Conservation (phyloP, 2,329 filamentous ascomycete genomes). For the Parastagonospora nodorum region DNA sequence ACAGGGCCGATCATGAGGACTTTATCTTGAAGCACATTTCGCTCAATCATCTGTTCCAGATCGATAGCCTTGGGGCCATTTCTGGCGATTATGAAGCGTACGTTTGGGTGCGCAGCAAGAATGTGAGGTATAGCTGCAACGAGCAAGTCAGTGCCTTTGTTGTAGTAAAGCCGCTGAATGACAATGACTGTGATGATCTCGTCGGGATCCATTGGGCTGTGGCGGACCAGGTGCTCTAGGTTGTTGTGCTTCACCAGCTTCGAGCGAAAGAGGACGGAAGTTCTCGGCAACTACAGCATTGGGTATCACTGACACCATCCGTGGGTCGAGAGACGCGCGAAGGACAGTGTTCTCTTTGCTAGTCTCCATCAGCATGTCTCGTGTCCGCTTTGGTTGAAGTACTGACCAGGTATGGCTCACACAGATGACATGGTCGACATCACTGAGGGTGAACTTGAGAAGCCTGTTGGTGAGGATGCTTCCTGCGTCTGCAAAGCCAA, state of each 20-base stretch:
- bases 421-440: constrained; percentile 97
- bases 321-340: constrained; percentile 87
- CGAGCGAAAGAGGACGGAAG: constrained; percentile 72
- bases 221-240: constrained; percentile 58
- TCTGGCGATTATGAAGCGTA: constrained; percentile 94
- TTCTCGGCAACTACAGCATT: constrained; percentile 97
- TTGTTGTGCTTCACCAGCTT: constrained; percentile 23
- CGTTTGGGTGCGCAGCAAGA: constrained; percentile 84
- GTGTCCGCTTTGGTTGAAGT: too few species aligned
- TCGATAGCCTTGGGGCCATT: constrained; percentile 97
- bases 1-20: constrained; percentile 92
- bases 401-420: constrained; percentile 95
- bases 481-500: constrained; percentile 93
- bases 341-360: constrained; percentile 99
- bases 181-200: constrained; percentile 96
- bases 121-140: constrained; percentile 95
- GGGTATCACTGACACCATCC: constrained; percentile 97
- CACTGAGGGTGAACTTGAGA: constrained; percentile 92
- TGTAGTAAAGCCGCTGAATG: constrained; percentile 96
- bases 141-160: constrained; percentile 96
- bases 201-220: constrained; percentile 74
- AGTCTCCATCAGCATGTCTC: constrained; percentile 12
- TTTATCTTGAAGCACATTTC: constrained; percentile 89
- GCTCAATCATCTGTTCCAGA: constrained; percentile 96
- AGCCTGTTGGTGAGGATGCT: constrained; percentile 98